Evolutionary conservation across 768 basidiomycete genomes (phyloP).

Genomic region (Hypsizygus marmoreus): DNA sequence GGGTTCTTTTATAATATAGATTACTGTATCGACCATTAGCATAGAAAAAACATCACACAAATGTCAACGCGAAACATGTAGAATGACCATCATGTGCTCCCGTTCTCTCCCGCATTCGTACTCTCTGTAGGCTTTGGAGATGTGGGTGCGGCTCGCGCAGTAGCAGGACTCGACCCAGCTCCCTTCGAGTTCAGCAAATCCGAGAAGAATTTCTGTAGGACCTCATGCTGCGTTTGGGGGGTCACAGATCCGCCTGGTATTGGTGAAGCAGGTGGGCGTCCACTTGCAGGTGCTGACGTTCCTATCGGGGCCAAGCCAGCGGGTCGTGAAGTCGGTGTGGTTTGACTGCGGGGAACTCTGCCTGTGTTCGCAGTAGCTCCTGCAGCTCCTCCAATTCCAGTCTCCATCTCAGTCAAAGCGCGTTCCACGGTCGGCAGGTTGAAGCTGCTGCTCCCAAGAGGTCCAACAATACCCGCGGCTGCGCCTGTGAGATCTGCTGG

Average conservation of each 20-base stretch:
- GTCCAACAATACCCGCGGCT: constrained; percentile 85
- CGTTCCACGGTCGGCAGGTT: constrained; percentile 86
- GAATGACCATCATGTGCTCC: too few species aligned
- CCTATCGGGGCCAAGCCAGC: constrained; percentile 42
- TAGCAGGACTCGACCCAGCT: constrained; percentile 23
- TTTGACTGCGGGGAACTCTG: constrained; percentile 29
- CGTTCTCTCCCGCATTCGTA: constrained; percentile 38
- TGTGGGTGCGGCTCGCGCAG: constrained; percentile 21
- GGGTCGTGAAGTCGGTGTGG: constrained; percentile 35
- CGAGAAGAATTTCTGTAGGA: constrained; percentile 87
- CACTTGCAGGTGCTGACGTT: constrained; percentile 33
- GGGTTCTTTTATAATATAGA: too few species aligned
- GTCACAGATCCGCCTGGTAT: constrained; percentile 37
- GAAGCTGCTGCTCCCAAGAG: constrained; percentile 85
- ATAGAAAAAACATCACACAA: too few species aligned
- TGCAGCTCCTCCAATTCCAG: constrained; percentile 40
- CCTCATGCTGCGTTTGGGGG: constrained; percentile 75
- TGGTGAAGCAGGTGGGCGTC: constrained; percentile 42
- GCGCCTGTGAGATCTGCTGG: constrained; percentile 60
- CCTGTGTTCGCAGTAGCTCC: constrained; percentile 22
- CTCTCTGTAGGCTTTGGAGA: constrained; percentile 35
- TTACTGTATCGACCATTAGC: too few species aligned
- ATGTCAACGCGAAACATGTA: too few species aligned
- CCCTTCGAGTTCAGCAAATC: constrained; percentile 75
- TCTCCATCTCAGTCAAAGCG: constrained; percentile 88